A percentile compares a stretch with the other conserved stretches of the same genome.
These are phyloP conservation scores for Tolypocladium paradoxum DNA, from an alignment of 2,329 filamentous ascomycete genomes.

Conservation along the genomic window DNA sequence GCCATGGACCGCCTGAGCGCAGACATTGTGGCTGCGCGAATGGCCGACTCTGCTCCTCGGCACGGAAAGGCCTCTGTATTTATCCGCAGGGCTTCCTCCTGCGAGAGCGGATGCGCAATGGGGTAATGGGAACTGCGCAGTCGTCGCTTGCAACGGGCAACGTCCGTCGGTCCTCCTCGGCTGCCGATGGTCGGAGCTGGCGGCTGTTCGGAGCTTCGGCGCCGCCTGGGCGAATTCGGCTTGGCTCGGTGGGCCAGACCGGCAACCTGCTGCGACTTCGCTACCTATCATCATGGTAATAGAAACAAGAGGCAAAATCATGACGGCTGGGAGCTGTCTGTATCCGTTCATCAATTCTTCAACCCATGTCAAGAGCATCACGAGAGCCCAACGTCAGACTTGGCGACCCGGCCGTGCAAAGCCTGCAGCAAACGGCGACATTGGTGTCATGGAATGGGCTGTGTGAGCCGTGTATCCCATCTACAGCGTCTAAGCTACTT, in stretches of 20 bases:
- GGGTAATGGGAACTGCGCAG: background rate
- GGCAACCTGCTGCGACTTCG: no score
- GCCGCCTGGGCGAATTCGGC: background rate
- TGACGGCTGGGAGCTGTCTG: no score
- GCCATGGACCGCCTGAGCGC: conserved; percentile 25
- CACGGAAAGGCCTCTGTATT: background rate
- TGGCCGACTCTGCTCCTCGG: background rate
- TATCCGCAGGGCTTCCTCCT: background rate
- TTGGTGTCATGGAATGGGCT: background rate
- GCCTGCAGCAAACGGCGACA: background rate
- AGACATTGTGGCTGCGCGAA: no score
- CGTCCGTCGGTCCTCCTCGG: background rate
- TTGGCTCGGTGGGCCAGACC: background rate
- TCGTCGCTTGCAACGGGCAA: background rate
- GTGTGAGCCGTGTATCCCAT: background rate
- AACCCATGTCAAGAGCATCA: no score
- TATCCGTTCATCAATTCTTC: no score
- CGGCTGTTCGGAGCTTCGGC: background rate
- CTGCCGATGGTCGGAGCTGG: background rate
- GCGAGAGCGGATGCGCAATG: background rate
- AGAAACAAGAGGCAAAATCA: no score
- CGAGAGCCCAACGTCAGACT: no score
- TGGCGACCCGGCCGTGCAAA: no score
- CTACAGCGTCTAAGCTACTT: background rate
- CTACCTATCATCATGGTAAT: no score